Evolutionary conservation across 805 yeast species (phyloP), one percentile per base, ranked within the genome.

Genomic region (Cyberlindnera euphorbiae): DNA sequence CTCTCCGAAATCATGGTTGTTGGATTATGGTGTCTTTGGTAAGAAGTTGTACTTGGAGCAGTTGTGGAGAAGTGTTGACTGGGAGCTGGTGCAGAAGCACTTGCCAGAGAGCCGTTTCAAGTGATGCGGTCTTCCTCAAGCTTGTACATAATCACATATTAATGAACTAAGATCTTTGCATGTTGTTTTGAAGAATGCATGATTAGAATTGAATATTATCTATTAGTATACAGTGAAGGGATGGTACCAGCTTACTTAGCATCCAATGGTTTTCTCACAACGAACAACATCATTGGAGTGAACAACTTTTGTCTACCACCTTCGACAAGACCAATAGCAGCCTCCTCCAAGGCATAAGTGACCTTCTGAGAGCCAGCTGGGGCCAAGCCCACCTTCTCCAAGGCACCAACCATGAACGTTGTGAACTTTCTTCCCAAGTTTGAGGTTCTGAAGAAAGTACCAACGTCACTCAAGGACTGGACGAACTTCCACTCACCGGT

Each of bases 251-350:
- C 9, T 13, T 14, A 26, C 17, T 26, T 14, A 16, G 21, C 21
- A 30, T 33, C 27, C 39, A 63, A 59, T 47, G 97, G 97, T 69
- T 90, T 90, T 68, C 76, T 82, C 52, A 76, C 88, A 48, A 93
- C 77, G 59, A 79, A 90, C 60, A 93, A 73, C 93, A 87, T 84
- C 98, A 93, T 93, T 55, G 98, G 98, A 27, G 97, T 90, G 69
- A 93, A 93, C 49, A 93, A 71, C 54, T 83, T 80, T 62, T 82
- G 73, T 64, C 73, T 73, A 61, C 96, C 98, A 64, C 98, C 98
- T 39, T 79, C 84, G 39, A 89, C 96, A 56, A 93, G 75, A 62
- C 88, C 89, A 42, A 90, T 80, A 38, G 97, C 97, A 44, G 98
- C 98, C 60, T 89, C 93, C 69, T 93, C 98, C 49, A 93, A 75